Base-by-base conservation (phyloP, 306 rosid species). In the Castanea sativa region DNA sequence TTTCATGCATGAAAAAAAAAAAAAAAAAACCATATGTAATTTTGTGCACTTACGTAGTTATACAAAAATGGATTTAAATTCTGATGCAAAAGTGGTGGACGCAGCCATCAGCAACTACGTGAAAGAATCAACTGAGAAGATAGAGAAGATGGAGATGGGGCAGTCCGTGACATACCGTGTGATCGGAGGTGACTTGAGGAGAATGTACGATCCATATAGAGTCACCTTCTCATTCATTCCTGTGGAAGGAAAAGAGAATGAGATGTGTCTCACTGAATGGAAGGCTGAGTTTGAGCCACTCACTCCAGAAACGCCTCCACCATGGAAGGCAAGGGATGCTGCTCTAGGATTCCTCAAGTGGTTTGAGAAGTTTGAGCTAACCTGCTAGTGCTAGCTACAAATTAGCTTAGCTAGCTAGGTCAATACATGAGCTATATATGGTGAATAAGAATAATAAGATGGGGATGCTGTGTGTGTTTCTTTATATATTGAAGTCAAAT, bases 171-270 rank as follows among this genome's bases (percentile, higher is more conserved):
- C 71, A 29, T 84, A 81, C 64, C 29, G 45, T 4, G 87, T 81
- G 27, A 75, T 84, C 7, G 87, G 83, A 69, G 87, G 87, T 29
- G 87, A 84, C 21, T 77, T 84, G 5, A 23, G 53, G 43, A 71
- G 59, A 51, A 78, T 85, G 88, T 81, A 85, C 23, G 73, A 82
- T 72, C 88, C 88, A 0, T 85, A 85, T 61, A 82, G 68, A 27
- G 88, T 79, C 20, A 85, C 86, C 38, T 82, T 85, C 83, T 55
- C 88, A 1, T 85, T 85, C 75, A 57, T n/a, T 75, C 88, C 88
- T 0, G 57, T 85, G 59, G 27, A 71, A 30, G 86, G 84, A 13
- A 56, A 81, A n/a, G 85, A 84, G 59, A 51, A 45, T 19, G 61
- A 71, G 27, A 78, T 71, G 83, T 85, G 88, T 55, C 52, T 57